phyloP scores from a whole-genome alignment of 2,329 filamentous ascomycete genomes.

The Aureobasidium melanogenum region DNA sequence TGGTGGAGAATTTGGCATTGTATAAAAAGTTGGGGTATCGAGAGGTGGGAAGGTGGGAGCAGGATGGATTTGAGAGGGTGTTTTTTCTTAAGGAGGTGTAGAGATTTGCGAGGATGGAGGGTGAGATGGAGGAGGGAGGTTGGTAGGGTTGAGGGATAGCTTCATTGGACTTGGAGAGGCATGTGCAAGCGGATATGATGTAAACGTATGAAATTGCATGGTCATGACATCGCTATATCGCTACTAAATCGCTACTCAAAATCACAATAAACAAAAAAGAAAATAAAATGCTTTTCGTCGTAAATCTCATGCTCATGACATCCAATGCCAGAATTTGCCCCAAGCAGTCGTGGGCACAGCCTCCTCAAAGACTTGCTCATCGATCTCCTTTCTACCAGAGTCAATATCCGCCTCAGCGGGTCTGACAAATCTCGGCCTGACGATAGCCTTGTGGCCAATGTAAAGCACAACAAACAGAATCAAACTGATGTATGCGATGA shows the following conservation, averaged over 20 bases:
- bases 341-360: neutral
- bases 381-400: slow-evolving; percentile 31
- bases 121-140: neutral
- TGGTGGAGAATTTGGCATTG: neutral
- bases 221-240: neutral
- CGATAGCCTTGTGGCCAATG: slow-evolving; percentile 62
- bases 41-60: neutral
- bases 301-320: neutral
- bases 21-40: neutral
- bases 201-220: neutral
- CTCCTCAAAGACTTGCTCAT: slow-evolving; percentile 19
- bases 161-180: neutral
- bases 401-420: slow-evolving; percentile 34
- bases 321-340: slow-evolving; percentile 7
- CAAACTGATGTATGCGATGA: slow-evolving; percentile 68
- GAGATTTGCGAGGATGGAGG: neutral
- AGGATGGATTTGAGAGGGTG: slow-evolving; percentile 5
- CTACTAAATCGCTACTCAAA: neutral
- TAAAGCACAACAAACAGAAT: slow-evolving; percentile 61
- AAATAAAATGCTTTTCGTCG: neutral
- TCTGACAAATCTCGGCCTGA: slow-evolving; percentile 33
- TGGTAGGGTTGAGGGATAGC: neutral
- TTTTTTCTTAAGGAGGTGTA: neutral
- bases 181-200: neutral
- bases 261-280: neutral